Base-by-base conservation (phyloP, 1,139 yeast genomes). In the Oligophagozyma castellii region DNA sequence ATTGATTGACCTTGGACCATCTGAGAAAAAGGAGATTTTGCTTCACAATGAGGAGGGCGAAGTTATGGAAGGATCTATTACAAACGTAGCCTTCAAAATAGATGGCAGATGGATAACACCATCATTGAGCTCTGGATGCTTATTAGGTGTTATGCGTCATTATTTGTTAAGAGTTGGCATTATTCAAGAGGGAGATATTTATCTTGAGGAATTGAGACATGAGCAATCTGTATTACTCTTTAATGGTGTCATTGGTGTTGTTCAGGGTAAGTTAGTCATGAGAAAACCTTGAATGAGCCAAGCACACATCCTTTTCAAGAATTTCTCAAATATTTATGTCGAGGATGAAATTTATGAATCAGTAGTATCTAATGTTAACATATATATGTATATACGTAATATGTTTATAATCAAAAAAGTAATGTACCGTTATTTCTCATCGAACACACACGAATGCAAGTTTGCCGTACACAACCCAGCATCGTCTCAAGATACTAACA, bases 191-290 rank as follows among this genome's bases (percentile, higher is more conserved):
- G 70, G 63, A 7, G 49, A 53, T 2, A 53, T 84, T 1, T 42
- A 44, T 4, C 46, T 61, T 13, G 51, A 58, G 10, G 67, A 67
- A 11, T 42, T 89, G 4, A 44, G 49, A 15, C 53, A 56, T 11
- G 94, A 93, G 2, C 80, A 74, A 33, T 70, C 67, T 21, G 63
- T 86, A 1, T 49, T 89, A 23, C 42, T 86, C 18, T 74, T 83
- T 50, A 89, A 89, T 51, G 95, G 83, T 1, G 63, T 89, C 2
- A 70, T 74, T 58, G 98, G 98, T 1, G 79, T 80, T 4, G 70
- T 73, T 1, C 65, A 63, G 35, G 95, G 86, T 0, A 57, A 41
- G n/a, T 54, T 76, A 19, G 34, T 29, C 14, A 35, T 14, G 30
- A 19, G 16, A 25, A 20, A n/a, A n/a, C 29, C 14, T 13, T 16